Evolutionary conservation across 371 early-diverging fungal genomes (phyloP), one percentile per base, ranked within the genome.

Genomic region (Dentiscutata heterogama): DNA sequence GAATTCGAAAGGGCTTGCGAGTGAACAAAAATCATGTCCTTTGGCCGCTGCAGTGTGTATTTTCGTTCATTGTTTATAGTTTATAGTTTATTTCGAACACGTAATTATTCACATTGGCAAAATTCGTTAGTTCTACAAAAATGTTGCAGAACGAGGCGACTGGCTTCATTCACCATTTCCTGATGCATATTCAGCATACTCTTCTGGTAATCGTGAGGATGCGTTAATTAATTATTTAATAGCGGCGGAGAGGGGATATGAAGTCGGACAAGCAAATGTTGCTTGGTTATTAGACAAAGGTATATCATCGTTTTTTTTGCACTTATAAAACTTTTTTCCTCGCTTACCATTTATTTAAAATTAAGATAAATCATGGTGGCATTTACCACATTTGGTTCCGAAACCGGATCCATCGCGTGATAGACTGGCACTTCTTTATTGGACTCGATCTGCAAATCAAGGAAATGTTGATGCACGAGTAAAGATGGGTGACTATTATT

Each of bases 361-460:
- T 65, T 25, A 42, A 60, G 76, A 77, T 14, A 64, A 64, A 63
- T 70, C 65, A 71, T 61, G 71, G 67, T 31, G 60, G 76, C 31
- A 82, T 20, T 20, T 73, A 20, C 84, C 70, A 77, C 39, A 65
- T 76, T 76, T 10, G 67, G 67, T 22, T 70, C 80, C 79, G 79
- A 78, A 42, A 75, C 54, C 6, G 84, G 85, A 39, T 72, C 81
- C 68, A 83, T 83, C 65, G 82, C 83, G 82, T 29, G 86, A 87
- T 82, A 86, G 86, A 58, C 86, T 92, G 51, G 96, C 98, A 1
- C 87, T 97, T 29, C 91, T 92, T 22, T 93, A 96, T 83, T 99
- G 97, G 97, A 95, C 95, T 51, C 92, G 99, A 14, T 96, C 98
- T 0, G 97, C 98, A n/a, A 97, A 97, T 83, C 97, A 97, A 83